Conservation (phyloP, 495 filamentous ascomycete genomes). For the Friedmanniomyces simplex region DNA sequence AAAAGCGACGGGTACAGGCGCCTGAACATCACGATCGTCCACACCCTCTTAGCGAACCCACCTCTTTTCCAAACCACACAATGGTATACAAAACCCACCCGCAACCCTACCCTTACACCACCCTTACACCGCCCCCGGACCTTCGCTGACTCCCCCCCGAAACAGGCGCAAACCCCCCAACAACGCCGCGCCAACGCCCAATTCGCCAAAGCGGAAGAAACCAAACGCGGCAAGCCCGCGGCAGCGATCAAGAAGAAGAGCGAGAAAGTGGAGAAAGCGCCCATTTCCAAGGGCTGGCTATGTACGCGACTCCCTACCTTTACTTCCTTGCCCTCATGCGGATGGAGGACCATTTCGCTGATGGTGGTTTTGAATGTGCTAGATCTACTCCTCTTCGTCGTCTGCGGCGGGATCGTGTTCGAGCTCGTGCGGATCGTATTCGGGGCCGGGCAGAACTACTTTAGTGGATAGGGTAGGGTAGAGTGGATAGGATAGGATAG, state of each 20-base stretch:
- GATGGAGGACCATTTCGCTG: too few species aligned
- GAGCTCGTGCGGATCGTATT: constrained; percentile 75
- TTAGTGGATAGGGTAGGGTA: not conserved
- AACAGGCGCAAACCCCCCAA: constrained; percentile 84
- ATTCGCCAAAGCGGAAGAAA: constrained; percentile 68
- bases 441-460: not conserved
- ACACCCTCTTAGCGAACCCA: too few species aligned
- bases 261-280: constrained; percentile 54
- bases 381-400: constrained; percentile 71
- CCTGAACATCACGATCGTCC: too few species aligned
- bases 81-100: too few species aligned
- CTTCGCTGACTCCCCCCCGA: not conserved
- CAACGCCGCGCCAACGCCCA: constrained; percentile 82
- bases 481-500: too few species aligned
- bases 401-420: constrained; percentile 76
- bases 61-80: too few species aligned
- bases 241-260: constrained; percentile 52
- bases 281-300: constrained; percentile 72
- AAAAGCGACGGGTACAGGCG: too few species aligned
- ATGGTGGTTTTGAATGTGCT: not conserved
- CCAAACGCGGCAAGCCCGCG: constrained; percentile 73
- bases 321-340: constrained; percentile 20
- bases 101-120: too few species aligned
- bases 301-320: too few species aligned
- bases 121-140: not conserved